These are phyloP conservation scores for Hymenoscyphus albidus DNA, from an alignment of 2,329 filamentous ascomycete species.

Conservation along the genomic window DNA sequence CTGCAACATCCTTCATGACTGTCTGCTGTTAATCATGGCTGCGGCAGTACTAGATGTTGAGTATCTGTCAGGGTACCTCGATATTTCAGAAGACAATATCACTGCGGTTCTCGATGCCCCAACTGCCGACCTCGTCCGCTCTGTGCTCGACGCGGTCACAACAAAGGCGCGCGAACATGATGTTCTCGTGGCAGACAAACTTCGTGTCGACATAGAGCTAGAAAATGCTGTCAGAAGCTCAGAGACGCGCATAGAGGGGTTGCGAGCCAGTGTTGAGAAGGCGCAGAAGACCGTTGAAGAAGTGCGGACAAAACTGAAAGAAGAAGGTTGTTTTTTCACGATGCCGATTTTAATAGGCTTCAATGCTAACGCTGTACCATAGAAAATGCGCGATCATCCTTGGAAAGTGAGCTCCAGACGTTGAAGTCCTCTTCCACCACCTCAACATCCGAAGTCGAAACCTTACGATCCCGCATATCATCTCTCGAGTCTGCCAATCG, in stretches of 20 bases:
- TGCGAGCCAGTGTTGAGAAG: slow-evolving; percentile 79
- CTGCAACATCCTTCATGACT: slow-evolving; percentile 22
- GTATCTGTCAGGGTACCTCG: slow-evolving; percentile 69
- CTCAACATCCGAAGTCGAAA: slow-evolving; percentile 70
- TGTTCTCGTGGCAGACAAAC: slow-evolving; percentile 78
- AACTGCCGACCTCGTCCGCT: slow-evolving; percentile 72
- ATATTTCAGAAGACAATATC: slow-evolving; percentile 62
- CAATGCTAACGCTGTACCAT: slow-evolving; percentile 22
- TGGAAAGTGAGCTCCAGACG: slow-evolving; percentile 78
- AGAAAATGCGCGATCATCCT: slow-evolving; percentile 72
- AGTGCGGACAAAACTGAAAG: slow-evolving; percentile 72
- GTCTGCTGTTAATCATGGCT: slow-evolving; percentile 47
- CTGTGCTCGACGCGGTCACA: slow-evolving; percentile 70
- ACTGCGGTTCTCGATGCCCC: slow-evolving; percentile 60
- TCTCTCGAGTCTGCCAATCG: slow-evolving; percentile 89
- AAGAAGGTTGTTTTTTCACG: slow-evolving; percentile 61
- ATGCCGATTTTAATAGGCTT: background rate
- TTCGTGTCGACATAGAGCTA: slow-evolving; percentile 85
- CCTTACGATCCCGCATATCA: slow-evolving; percentile 75
- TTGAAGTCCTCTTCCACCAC: slow-evolving; percentile 72
- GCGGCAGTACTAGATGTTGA: slow-evolving; percentile 61
- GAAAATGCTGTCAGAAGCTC: slow-evolving; percentile 83
- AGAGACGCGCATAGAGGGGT: slow-evolving; percentile 75
- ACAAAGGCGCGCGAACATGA: slow-evolving; percentile 80
- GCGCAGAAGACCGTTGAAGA: slow-evolving; percentile 80